Evolutionary conservation across 306 rosid genomes (phyloP), one percentile per base, ranked within the genome.

Genomic region (Quercus suber): DNA sequence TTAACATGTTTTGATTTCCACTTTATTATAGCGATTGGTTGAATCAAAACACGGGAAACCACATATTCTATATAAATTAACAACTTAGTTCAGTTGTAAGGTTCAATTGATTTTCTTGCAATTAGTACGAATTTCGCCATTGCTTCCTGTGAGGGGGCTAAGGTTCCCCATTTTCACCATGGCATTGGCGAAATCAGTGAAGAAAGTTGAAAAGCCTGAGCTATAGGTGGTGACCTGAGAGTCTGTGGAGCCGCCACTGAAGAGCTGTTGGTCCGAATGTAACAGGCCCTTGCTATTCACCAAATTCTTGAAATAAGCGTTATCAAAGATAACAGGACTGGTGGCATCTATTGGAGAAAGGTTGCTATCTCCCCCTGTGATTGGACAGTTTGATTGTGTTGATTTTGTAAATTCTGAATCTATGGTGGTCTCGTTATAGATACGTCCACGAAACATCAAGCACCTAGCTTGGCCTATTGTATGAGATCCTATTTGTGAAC

Each of bases 401-500:
- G 94, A 87, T 45, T 91, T 78, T 63, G 97, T 89, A 56, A 86
- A 86, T 20, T 52, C 56, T 55, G 91, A 21, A 25, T 89, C 84
- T 77, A 88, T 87, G 84, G 17, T 86, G 4, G 85, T 87, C 78
- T 90, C 92, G 7, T 92, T 92, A 6, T 86, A 73, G 72, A 92
- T 64, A 8, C 97, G 74, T 25, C 78, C 79, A 68, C 97, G 58
- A 75, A 92, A 92, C 70, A 84, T 5, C 6, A 56, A 81, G 71
- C 97, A 92, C 80, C 85, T 90, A 9, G 92, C 90, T 88, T 92
- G 86, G 1, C 97, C 97, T 8, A 79, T 92, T 57, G 97, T 90
- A 56, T 90, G 97, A 55, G 90, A 83, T 77, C 97, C 97, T 92
- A 53, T 55, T 55, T 4, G 41, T 12, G 2, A 11, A 61, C 17